A percentile compares a stretch with the other conserved stretches of the same genome.
Evolutionary conservation across 176 grass and related monocot species (phyloP).

Genomic region (Poa annua): DNA sequence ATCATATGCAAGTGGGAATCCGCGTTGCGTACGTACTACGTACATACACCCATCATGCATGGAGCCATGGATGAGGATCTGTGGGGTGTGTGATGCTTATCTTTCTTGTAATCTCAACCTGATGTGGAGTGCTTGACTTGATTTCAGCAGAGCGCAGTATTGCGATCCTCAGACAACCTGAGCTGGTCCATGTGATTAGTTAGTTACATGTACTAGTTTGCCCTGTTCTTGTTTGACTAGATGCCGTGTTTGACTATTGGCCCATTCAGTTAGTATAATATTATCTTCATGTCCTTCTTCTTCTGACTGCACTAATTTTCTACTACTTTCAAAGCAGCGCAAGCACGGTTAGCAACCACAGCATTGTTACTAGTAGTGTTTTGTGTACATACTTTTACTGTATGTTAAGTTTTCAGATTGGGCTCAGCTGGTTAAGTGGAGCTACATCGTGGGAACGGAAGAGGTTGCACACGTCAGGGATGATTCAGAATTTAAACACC

Average conservation of each 20-base stretch:
- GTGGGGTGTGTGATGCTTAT: conserved; percentile 5
- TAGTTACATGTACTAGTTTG: conserved; percentile 5
- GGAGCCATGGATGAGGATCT: too few species aligned
- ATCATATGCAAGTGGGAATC: too few species aligned
- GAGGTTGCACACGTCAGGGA: background rate
- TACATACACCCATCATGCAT: too few species aligned
- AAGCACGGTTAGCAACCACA: background rate
- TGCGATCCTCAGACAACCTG: conserved; percentile 30
- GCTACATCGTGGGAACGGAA: background rate
- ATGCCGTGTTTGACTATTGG: conserved; percentile 32
- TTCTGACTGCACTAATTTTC: background rate
- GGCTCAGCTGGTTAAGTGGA: background rate
- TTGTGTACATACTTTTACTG: background rate
- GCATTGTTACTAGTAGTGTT: too few species aligned
- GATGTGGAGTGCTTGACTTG: conserved; percentile 40
- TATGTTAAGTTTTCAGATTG: background rate
- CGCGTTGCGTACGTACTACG: too few species aligned
- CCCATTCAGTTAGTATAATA: background rate
- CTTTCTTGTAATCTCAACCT: conserved; percentile 49
- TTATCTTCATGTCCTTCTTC: background rate
- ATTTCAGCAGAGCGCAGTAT: conserved; percentile 21
- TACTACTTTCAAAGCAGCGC: background rate
- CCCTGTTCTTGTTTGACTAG: conserved; percentile 24
- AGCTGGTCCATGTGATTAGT: conserved; percentile 35
- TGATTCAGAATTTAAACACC: conserved; percentile 22